Base-by-base conservation (phyloP, 805 yeast genomes). In the Saccharomycopsis sp. region DNA sequence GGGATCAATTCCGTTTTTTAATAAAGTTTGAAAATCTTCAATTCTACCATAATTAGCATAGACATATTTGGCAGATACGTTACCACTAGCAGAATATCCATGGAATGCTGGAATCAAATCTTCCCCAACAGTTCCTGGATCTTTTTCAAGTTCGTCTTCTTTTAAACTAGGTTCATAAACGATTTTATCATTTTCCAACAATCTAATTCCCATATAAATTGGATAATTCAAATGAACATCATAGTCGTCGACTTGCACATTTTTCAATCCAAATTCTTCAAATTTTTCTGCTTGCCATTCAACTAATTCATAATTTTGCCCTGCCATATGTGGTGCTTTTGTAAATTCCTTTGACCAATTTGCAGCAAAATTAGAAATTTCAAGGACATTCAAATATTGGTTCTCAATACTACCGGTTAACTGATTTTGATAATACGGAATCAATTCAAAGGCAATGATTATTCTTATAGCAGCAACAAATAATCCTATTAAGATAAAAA, bases 211-310 rank as follows among this genome's bases (percentile, higher is more conserved):
- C 53, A 70, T 74, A 32, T 68, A 72, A 1, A 66, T 55, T 2
- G 88, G 92, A 48, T 72, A 72, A 51, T 79, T 76, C 45, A 80
- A 59, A 48, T 67, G 76, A 13, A 75, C 69, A 39, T 78, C 72
- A 51, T 73, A 79, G 5, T 71, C 58, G 46, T 73, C 84, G 38
- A 77, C 60, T 20, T 56, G 59, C 5, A 76, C 54, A 5, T 52
- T 42, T 27, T 63, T 57, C 45, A 78, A 58, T 2, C 88, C 89
- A 49, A 62, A 79, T 48, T 74, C 77, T 36, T 62, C 66, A 49
- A 76, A 74, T 56, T 73, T 71, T 9, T 58, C 62, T 21, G 62
- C 60, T 2, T 88, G 78, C 71, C 76, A 81, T 41, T 77, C 62
- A 18, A 67, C 76, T 42, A 71, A 54, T 28, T 55, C 66, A 26